Evolutionary conservation across 2,329 filamentous ascomycete genomes (phyloP), one percentile per base, ranked within the genome.

Genomic region (Aspergillus pseudonomiae): DNA sequence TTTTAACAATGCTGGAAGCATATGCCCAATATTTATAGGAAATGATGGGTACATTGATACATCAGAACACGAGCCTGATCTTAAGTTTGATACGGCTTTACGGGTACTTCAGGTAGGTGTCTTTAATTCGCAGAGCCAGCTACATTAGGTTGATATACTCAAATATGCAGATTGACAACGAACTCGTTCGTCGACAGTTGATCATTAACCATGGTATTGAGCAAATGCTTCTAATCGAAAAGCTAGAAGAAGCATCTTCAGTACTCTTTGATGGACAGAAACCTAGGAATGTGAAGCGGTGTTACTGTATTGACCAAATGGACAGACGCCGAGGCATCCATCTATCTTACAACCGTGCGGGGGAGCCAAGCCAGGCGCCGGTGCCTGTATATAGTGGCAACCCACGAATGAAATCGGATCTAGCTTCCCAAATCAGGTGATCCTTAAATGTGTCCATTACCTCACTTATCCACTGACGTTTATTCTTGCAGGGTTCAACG

Each of bases 161-260:
- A n/a, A 19, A 30, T 45, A 7, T 43, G 57, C 64, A 93, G 77
- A 91, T 98, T 65, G 91, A 95, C 65, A 88, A 94, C 68, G 86
- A 91, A 24, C 79, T 91, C 50, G 89, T 97, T 24, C 89, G 89
- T 57, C 91, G 93, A 65, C 89, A 93, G 63, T 81, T 98, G 54
- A 90, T 99, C 71, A 95, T 98, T 74, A 90, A 89, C 65, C 86
- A 93, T 69, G 80, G 81, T 7, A 92, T 97, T 59, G 95, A 99
- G 65, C 94, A 97, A 75, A 88, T 90, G 9, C 86, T 97, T 6
- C 82, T 99, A 0, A 88, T 97, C 60, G 83, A 88, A 61, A 83
- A 89, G 34, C 83, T 91, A 32, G 77, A 83, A 1, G 85, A 92
- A 61, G 95, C 90, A 1, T 83, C 89, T 50, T 79, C 83, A 4